phyloP scores from a whole-genome alignment of 1,284 basidiomycete genomes.

The Sporisorium sorghi region DNA sequence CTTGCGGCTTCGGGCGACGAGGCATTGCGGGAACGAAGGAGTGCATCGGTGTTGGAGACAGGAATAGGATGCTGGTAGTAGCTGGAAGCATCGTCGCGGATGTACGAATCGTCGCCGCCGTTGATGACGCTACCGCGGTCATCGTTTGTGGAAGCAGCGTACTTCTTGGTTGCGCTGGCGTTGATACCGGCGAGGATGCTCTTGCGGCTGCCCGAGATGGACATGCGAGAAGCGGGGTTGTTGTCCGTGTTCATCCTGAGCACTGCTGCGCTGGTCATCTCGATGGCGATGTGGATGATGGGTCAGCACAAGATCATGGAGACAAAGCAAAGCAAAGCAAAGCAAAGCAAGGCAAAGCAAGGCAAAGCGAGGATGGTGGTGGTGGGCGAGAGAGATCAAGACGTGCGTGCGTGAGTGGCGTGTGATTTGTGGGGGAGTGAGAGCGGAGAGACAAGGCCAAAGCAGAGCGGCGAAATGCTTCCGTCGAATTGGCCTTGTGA shows the following conservation, averaged over 20 bases:
- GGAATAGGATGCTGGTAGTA: constrained; percentile 26
- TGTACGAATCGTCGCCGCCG: not conserved
- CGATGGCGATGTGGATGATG: not conserved
- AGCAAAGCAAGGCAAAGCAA: no score
- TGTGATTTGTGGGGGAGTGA: no score
- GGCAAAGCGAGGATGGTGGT: no score
- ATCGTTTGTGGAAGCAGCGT: not conserved
- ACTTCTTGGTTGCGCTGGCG: constrained; percentile 7
- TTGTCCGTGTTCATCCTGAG: constrained; percentile 42
- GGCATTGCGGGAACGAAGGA: constrained; percentile 29
- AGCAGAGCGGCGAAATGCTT: no score
- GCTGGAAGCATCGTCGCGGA: constrained; percentile 21
- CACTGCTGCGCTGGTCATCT: constrained; percentile 46
- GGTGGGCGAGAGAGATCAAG: not conserved
- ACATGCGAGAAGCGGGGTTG: constrained; percentile 14
- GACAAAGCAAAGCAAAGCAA: no score
- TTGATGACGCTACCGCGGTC: not conserved
- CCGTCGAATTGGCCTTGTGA: no score
- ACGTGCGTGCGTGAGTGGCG: not conserved
- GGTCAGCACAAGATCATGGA: not conserved
- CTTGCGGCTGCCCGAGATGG: constrained; percentile 36
- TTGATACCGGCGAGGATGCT: constrained; percentile 49
- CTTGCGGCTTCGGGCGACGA: constrained; percentile 17
- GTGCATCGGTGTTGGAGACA: constrained; percentile 51
- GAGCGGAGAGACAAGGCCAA: no score